Percentiles rank a stretch among this genome's conserved stretches.
Evolutionary conservation across 2,329 filamentous ascomycete genomes (phyloP).

Genomic region (Aspergillus spinulosporus): DNA sequence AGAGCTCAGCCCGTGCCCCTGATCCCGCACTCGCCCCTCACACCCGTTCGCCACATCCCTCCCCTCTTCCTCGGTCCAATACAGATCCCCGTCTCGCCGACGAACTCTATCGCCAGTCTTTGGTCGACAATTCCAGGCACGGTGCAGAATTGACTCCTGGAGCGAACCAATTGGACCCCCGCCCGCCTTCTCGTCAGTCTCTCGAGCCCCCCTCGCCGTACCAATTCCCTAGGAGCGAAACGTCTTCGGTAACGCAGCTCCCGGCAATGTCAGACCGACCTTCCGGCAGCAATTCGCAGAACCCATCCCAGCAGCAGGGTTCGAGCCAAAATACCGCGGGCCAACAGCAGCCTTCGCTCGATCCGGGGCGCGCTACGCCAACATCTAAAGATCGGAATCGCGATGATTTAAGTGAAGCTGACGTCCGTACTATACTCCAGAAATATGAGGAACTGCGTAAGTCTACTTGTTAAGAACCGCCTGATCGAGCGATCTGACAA

Average conservation of each 20-base stretch:
- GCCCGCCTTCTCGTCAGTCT: constrained; percentile 25
- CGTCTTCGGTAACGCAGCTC: constrained; percentile 15
- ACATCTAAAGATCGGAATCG: constrained; percentile 34
- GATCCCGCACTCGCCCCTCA: constrained; percentile 17
- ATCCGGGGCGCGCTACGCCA: constrained; percentile 52
- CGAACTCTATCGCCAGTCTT: constrained; percentile 24
- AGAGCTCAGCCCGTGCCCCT: constrained; percentile 18
- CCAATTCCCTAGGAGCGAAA: constrained; percentile 15
- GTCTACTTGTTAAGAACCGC: constrained; percentile 14
- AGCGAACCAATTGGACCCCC: constrained; percentile 18
- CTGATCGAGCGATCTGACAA: background rate
- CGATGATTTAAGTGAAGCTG: constrained; percentile 43
- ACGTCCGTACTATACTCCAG: constrained; percentile 47
- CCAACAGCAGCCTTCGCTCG: constrained; percentile 34
- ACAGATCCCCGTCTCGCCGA: constrained; percentile 29
- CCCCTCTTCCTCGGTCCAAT: constrained; percentile 27
- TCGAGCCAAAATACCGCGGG: constrained; percentile 26
- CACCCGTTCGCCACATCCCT: constrained; percentile 19
- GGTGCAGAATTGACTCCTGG: constrained; percentile 19
- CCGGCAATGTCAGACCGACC: constrained; percentile 25
- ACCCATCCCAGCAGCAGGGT: constrained; percentile 10
- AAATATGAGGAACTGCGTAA: constrained; percentile 50
- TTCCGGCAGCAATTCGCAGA: constrained; percentile 17
- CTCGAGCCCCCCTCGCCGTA: constrained; percentile 26
- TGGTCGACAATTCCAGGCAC: constrained; percentile 22